phyloP scores from a whole-genome alignment of 228 moss, liverwort and hornwort genomes.

The Sphagnum magellanicum region DNA sequence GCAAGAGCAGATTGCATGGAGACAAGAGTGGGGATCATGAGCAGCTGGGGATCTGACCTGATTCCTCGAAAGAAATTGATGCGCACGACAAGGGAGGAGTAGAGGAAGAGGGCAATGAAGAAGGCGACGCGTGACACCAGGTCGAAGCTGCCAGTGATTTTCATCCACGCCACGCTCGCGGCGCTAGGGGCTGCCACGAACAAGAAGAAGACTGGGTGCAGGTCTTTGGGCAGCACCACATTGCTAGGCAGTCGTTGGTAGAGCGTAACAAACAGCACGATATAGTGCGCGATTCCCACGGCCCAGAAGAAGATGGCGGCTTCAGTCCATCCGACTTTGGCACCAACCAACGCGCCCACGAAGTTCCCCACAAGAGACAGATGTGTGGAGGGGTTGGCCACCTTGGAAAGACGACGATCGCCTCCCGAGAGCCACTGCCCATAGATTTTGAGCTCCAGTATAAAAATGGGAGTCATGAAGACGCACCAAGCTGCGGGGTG shows the following conservation, averaged over 20 bases:
- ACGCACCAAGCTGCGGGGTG: conserved; percentile 6
- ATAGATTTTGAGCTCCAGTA: conserved; percentile 10
- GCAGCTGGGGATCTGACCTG: background rate
- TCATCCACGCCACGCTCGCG: conserved; percentile 8
- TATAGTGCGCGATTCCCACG: conserved; percentile 6
- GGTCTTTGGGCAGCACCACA: conserved; percentile 3
- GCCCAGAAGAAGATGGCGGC: conserved; percentile 10
- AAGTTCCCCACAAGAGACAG: conserved; percentile 9
- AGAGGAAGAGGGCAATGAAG: conserved; percentile 12
- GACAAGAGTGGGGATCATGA: too few species aligned
- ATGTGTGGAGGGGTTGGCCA: conserved; percentile 13
- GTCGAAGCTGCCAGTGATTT: conserved; percentile 5
- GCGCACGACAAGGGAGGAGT: conserved; percentile 4
- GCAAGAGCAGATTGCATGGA: too few species aligned
- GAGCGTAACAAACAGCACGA: conserved; percentile 7
- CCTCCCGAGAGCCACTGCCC: conserved; percentile 10
- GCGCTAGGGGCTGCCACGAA: conserved; percentile 8
- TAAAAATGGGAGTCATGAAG: conserved; percentile 6
- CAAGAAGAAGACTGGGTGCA: conserved; percentile 11
- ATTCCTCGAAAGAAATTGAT: conserved; percentile 3
- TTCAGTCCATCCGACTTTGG: conserved; percentile 8
- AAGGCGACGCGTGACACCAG: conserved; percentile 1
- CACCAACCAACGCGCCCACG: conserved; percentile 6
- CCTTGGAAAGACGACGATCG: conserved; percentile 1
- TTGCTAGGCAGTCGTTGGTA: conserved; percentile 10